phyloP scores from a whole-genome alignment of 1,284 basidiomycete species.

The Ustilago vetiveriae region DNA sequence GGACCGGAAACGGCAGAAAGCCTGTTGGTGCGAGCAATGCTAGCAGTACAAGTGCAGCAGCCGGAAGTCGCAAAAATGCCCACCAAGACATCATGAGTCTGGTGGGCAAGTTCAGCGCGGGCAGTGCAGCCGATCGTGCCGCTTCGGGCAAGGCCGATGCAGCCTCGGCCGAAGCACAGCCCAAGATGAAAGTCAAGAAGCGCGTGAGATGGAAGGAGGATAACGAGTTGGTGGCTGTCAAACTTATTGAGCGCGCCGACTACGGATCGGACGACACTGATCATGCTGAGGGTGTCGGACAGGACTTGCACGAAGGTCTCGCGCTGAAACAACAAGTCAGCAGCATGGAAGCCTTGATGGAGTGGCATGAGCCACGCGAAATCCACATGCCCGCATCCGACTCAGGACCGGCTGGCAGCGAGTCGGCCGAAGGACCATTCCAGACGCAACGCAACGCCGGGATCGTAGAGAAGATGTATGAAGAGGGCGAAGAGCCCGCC shows the following conservation, averaged over 20 bases:
- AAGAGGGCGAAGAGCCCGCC: constrained; percentile 9
- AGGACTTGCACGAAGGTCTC: constrained; percentile 51
- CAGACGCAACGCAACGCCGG: constrained; percentile 23
- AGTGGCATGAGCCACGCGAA: constrained; percentile 42
- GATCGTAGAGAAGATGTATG: constrained; percentile 2
- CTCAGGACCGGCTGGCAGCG: constrained; percentile 14
- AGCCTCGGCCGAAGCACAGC: neutral
- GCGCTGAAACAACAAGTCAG: constrained; percentile 45
- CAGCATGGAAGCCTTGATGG: constrained; percentile 54
- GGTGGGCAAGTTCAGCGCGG: constrained; percentile 32
- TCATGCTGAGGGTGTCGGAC: constrained; percentile 14
- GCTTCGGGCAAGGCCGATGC: constrained; percentile 1
- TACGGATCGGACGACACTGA: constrained; percentile 41
- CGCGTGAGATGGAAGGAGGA: constrained; percentile 52
- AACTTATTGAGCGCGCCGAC: constrained; percentile 50
- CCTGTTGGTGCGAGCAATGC: neutral
- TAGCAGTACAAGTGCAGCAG: neutral
- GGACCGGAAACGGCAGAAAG: constrained; percentile 3
- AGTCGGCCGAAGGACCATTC: constrained; percentile 42
- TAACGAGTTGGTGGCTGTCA: constrained; percentile 46
- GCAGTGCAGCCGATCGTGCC: constrained; percentile 11
- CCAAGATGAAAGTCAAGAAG: constrained; percentile 42
- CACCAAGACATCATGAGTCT: constrained; percentile 37
- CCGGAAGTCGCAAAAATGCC: constrained; percentile 4
- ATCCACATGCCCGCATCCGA: constrained; percentile 1